Conservation (phyloP, 2,329 filamentous ascomycete genomes). For the Xylaria sp. region DNA sequence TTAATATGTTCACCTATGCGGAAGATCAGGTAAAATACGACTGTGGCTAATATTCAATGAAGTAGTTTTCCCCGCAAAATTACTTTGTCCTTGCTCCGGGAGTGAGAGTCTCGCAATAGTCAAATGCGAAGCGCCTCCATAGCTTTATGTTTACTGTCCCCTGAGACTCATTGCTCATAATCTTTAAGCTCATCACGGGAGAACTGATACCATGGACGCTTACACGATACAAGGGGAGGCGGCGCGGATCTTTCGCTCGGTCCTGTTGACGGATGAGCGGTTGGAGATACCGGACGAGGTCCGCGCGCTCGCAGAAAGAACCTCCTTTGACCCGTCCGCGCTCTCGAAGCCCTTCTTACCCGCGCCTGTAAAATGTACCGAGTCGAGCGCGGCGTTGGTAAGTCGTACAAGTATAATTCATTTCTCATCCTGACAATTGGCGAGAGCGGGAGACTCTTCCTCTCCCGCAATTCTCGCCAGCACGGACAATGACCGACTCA, state of each 20-base stretch:
- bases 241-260: conserved; percentile 44
- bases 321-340: conserved; percentile 44
- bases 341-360: conserved; percentile 46
- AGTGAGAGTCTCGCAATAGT: neutral
- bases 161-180: neutral
- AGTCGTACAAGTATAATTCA: neutral
- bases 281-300: conserved; percentile 45
- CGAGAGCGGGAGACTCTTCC: neutral
- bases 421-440: neutral
- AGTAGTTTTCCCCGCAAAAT: conserved; percentile 24
- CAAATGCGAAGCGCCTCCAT: neutral
- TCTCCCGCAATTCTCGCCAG: neutral
- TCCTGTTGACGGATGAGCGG: conserved; percentile 45
- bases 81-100: neutral
- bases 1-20: conserved; percentile 3
- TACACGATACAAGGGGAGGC: conserved; percentile 50
- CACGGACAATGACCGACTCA: neutral
- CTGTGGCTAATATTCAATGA: conserved; percentile 22
- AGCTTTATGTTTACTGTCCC: neutral
- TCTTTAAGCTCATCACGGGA: neutral
- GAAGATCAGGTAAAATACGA: conserved; percentile 1
- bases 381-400: conserved; percentile 47
- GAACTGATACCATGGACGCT: conserved; percentile 13
- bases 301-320: conserved; percentile 39
- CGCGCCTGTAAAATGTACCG: conserved; percentile 48